phyloP scores from a whole-genome alignment of 257 asterid species.

The Ligustrum vulgare region DNA sequence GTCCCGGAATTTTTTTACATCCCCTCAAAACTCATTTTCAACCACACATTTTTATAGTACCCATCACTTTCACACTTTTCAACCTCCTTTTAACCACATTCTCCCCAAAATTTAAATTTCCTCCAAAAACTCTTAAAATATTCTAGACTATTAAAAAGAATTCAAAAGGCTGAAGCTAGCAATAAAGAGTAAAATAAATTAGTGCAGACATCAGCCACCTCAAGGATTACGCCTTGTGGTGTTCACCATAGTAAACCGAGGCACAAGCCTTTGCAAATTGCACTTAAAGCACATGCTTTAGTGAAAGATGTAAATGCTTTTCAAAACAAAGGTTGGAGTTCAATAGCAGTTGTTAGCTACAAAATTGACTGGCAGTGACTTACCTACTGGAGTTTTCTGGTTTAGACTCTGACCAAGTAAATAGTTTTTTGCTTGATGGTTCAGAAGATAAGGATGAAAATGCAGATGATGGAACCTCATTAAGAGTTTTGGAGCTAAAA shows the following conservation, averaged over 20 bases:
- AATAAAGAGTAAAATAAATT: background rate
- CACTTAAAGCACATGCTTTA: background rate
- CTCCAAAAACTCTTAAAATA: background rate
- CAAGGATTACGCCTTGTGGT: background rate
- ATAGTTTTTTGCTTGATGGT: conserved; percentile 16
- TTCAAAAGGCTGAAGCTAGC: background rate
- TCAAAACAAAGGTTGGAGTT: background rate
- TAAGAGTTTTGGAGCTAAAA: conserved; percentile 38
- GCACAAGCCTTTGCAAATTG: background rate
- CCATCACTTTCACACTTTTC: too few relatives aligned
- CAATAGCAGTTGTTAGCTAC: background rate
- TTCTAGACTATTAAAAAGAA: background rate
- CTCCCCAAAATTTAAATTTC: too few relatives aligned
- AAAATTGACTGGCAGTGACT: conserved; percentile 12
- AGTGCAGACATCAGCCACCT: background rate
- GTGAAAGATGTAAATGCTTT: background rate
- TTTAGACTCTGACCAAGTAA: conserved; percentile 23
- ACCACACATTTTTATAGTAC: too few relatives aligned
- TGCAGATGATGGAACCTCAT: conserved; percentile 24
- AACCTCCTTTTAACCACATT: too few relatives aligned
- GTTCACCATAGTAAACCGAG: background rate
- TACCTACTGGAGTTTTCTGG: conserved; percentile 45
- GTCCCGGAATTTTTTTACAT: too few relatives aligned
- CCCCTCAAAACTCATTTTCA: too few relatives aligned
- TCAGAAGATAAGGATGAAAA: conserved; percentile 27